phyloP scores from a whole-genome alignment of 306 rosid genomes.

The Trifolium repens region DNA sequence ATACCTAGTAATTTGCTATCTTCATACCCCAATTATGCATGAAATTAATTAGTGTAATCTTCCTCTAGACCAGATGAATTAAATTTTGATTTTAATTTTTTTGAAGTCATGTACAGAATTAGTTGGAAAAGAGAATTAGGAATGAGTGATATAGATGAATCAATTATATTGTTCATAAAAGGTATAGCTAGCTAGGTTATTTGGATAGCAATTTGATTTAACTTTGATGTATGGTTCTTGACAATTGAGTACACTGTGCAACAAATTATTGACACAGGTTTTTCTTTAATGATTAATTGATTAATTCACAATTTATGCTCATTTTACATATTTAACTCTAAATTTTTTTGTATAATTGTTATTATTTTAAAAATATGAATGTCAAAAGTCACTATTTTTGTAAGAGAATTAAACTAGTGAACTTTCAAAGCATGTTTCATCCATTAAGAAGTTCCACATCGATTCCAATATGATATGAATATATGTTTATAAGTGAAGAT shows the following conservation, averaged over 20 bases:
- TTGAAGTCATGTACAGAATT: conserved; percentile 38
- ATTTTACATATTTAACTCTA: not conserved
- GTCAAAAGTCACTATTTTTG: no score
- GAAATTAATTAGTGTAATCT: not conserved
- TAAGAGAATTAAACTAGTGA: no score
- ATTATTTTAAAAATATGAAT: no score
- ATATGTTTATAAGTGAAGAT: no score
- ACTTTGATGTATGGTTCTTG: conserved; percentile 2
- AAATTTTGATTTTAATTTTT: not conserved
- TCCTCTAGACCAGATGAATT: not conserved
- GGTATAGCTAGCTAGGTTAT: not conserved
- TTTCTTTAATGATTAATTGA: not conserved
- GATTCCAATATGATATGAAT: no score
- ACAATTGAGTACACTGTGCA: not conserved
- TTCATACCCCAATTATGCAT: conserved; percentile 54
- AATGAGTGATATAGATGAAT: conserved; percentile 14
- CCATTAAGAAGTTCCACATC: no score
- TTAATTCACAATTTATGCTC: not conserved
- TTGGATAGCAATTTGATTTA: not conserved
- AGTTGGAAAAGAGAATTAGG: conserved; percentile 22
- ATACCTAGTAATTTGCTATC: conserved; percentile 58
- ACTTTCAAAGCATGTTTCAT: no score
- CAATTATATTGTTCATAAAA: conserved; percentile 11
- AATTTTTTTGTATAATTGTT: no score
- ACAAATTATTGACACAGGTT: not conserved